phyloP scores from a whole-genome alignment of 2,329 filamentous ascomycete genomes.

The Ophiocordyceps unilateralis region DNA sequence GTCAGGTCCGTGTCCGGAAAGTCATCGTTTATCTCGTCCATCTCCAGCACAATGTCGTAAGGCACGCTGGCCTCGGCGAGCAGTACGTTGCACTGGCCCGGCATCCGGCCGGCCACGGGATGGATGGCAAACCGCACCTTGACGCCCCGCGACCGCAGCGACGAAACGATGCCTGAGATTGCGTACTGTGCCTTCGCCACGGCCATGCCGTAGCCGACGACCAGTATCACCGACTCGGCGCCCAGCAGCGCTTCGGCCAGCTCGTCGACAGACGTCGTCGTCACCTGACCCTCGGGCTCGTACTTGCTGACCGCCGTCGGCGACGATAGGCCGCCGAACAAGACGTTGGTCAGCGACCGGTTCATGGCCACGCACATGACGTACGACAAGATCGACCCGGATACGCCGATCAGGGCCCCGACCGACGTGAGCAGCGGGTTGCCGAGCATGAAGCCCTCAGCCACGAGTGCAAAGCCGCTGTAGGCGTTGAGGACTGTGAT shows the following conservation, averaged over 20 bases:
- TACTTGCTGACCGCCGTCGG: constrained; percentile 41
- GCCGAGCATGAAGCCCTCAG: constrained; percentile 82
- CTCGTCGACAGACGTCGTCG: constrained; percentile 64
- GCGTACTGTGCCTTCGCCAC: constrained; percentile 88
- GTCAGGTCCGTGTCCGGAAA: constrained; percentile 74
- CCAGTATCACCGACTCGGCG: constrained; percentile 73
- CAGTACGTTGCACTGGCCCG: constrained; percentile 81
- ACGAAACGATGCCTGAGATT: constrained; percentile 63
- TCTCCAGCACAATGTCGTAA: constrained; percentile 84
- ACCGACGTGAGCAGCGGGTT: constrained; percentile 74
- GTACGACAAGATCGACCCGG: constrained; percentile 75
- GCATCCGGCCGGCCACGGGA: constrained; percentile 81
- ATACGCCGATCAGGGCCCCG: constrained; percentile 74
- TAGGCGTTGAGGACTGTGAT: constrained; percentile 86
- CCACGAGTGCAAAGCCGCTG: constrained; percentile 76
- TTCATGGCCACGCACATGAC: constrained; percentile 88
- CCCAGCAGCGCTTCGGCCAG: constrained; percentile 58
- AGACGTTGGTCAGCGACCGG: constrained; percentile 68
- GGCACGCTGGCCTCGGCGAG: constrained; percentile 77
- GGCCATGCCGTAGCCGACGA: constrained; percentile 88
- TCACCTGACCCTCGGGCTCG: constrained; percentile 67
- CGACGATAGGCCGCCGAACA: constrained; percentile 57
- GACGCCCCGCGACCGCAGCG: constrained; percentile 57
- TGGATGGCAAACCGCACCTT: constrained; percentile 83
- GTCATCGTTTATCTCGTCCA: constrained; percentile 94